Percentiles rank a stretch among this genome's conserved stretches.
These are phyloP conservation scores for Aspergillus olivimuriae DNA, from an alignment of 495 filamentous ascomycete species.

Conservation along the genomic window DNA sequence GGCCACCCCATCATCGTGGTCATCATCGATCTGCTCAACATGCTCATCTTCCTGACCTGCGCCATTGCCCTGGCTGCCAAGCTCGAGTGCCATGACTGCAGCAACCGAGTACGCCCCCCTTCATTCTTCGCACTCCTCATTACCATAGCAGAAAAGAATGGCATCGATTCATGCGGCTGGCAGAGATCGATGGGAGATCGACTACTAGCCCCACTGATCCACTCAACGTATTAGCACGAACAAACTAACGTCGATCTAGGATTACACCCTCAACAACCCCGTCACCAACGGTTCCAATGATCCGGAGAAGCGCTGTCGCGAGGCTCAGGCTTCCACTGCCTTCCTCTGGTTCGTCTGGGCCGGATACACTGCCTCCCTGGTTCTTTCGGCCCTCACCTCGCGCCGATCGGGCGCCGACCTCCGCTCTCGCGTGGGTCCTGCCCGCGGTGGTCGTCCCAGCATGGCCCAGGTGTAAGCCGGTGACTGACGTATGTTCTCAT, in stretches of 20 bases:
- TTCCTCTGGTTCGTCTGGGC: conserved; percentile 72
- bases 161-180: too few species aligned
- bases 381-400: conserved; percentile 43
- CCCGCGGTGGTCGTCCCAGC: conserved; percentile 40
- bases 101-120: conserved; percentile 46
- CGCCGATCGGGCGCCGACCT: conserved; percentile 33
- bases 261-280: conserved; percentile 49
- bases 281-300: conserved; percentile 54
- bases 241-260: conserved; percentile 21
- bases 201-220: conserved; percentile 4
- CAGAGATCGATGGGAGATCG: background rate
- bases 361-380: conserved; percentile 47
- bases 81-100: conserved; percentile 54
- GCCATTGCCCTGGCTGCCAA: conserved; percentile 60
- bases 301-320: conserved; percentile 53
- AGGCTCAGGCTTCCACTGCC: conserved; percentile 60
- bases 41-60: conserved; percentile 58
- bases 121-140: background rate
- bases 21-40: conserved; percentile 52
- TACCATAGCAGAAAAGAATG: too few species aligned
- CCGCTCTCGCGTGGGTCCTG: conserved; percentile 35
- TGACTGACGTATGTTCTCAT: too few species aligned
- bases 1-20: conserved; percentile 50
- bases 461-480: conserved; percentile 70
- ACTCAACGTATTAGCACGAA: conserved; percentile 4